Conservation (phyloP, 129 eudicot species). For the Daucus carota region DNA sequence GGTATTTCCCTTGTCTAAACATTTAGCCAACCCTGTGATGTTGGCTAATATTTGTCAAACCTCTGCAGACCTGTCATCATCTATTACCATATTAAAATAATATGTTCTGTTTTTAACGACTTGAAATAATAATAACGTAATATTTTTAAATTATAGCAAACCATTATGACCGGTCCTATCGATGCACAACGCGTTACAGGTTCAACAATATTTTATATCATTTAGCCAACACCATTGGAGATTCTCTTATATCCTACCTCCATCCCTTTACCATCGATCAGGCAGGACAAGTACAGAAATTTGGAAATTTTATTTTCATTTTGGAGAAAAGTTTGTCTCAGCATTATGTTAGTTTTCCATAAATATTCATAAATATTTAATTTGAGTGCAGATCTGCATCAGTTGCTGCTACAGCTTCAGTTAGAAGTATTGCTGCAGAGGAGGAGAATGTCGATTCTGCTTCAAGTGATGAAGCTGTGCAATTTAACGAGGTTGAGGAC, state of each 20-base stretch:
- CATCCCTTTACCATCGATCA: neutral
- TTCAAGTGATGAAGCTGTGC: constrained; percentile 72
- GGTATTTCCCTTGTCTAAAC: no score
- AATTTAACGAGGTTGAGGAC: constrained; percentile 53
- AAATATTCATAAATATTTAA: constrained; percentile 8
- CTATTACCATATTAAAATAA: no score
- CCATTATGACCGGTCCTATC: no score
- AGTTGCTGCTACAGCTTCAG: constrained; percentile 71
- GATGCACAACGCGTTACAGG: no score
- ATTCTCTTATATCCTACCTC: neutral
- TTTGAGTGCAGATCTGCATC: constrained; percentile 64
- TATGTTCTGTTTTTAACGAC: no score
- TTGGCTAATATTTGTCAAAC: no score
- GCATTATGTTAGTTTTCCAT: neutral
- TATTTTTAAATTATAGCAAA: no score
- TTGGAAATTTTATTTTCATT: neutral
- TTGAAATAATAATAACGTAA: no score
- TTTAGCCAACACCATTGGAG: no score
- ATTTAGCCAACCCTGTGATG: no score
- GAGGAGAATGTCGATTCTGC: constrained; percentile 77
- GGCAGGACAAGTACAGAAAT: neutral
- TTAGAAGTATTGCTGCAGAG: constrained; percentile 60
- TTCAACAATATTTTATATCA: no score
- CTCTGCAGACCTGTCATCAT: no score
- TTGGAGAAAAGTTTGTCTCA: neutral